Conservation (phyloP, 371 early-diverging fungal genomes). For the Mortierella sp. region DNA sequence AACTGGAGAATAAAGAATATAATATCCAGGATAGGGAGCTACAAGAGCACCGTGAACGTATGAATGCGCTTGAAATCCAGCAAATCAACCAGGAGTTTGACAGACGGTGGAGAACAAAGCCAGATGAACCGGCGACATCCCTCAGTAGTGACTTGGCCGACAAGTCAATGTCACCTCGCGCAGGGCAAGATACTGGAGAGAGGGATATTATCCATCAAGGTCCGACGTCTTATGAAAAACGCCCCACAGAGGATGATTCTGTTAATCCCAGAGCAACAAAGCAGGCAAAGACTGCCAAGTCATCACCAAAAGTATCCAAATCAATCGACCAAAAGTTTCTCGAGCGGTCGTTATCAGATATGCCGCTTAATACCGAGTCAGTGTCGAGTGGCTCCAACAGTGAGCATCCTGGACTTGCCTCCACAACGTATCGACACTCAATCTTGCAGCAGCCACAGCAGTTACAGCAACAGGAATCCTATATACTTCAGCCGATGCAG, state of each 20-base stretch:
- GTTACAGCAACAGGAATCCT: slow-evolving; percentile 26
- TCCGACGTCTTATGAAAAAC: slow-evolving; percentile 24
- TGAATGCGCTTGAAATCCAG: slow-evolving; percentile 52
- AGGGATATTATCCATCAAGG: background rate
- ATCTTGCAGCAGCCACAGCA: slow-evolving; percentile 28
- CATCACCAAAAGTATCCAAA: slow-evolving; percentile 11
- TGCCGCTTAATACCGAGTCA: background rate
- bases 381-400: background rate
- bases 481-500: slow-evolving; percentile 43
- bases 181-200: background rate
- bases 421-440: slow-evolving; percentile 31
- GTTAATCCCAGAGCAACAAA: slow-evolving; percentile 21
- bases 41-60: slow-evolving; percentile 38
- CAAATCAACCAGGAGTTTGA: slow-evolving; percentile 54
- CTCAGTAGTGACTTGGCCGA: background rate
- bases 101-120: slow-evolving; percentile 35
- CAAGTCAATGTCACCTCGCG: background rate
- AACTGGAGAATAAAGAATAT: slow-evolving; percentile 18
- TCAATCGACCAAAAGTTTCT: background rate
- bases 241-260: slow-evolving; percentile 29
- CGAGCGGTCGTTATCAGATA: background rate
- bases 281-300: slow-evolving; percentile 20
- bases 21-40: slow-evolving; percentile 26
- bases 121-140: slow-evolving; percentile 7
- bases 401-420: background rate